Base-by-base conservation (phyloP, 1,139 yeast genomes). In the Saccharomyces hybrid region DNA sequence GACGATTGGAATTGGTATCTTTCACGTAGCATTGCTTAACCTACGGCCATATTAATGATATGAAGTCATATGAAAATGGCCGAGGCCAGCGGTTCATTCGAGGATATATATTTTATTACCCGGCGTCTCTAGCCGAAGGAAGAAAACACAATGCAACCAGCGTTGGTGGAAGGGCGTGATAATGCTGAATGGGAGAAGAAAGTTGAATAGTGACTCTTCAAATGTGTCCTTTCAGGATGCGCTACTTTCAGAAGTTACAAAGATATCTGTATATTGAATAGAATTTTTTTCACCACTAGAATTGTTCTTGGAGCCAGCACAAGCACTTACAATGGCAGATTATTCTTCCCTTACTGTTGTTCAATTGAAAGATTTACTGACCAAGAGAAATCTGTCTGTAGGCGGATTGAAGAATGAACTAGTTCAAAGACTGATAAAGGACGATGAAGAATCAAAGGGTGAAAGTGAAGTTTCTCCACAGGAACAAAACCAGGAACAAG, bases 381-480 rank as follows among this genome's bases (percentile, higher is more conserved):
- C 85, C 64, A 73, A 77, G 48, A 82, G 84, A 61, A 87, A 85
- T 1, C 78, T 93, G 55, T 70, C 95, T 4, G 75, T 79, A 6
- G 82, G 84, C 48, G 99, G 99, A 27, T 84, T 89, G 64, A 93
- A 91, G 71, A 84, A 86, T 47, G 96, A 89, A 56, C 78, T 91
- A 62, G 78, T 91, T 53, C 81, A 82, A 47, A 81, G 97, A 61
- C 77, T 91, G 58, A 72, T 70, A 53, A 83, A 78, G 28, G 52
- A 57, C 52, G 69, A 62, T 52, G 44, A 38, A 20, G 66, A 55
- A 53, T 61, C 48, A 31, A 51, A 41, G 14, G 64, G 62, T 50
- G 72, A 66, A 25, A 57, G 51, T 14, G 68, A 53, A 20, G 50
- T 52, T 6, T 34, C 53, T 25, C 52, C 46, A 8, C 42, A 23